Percentiles rank a stretch among this genome's conserved stretches.
Conservation (phyloP, 2,329 filamentous ascomycete species). For the Aspergillus viridinutans region DNA sequence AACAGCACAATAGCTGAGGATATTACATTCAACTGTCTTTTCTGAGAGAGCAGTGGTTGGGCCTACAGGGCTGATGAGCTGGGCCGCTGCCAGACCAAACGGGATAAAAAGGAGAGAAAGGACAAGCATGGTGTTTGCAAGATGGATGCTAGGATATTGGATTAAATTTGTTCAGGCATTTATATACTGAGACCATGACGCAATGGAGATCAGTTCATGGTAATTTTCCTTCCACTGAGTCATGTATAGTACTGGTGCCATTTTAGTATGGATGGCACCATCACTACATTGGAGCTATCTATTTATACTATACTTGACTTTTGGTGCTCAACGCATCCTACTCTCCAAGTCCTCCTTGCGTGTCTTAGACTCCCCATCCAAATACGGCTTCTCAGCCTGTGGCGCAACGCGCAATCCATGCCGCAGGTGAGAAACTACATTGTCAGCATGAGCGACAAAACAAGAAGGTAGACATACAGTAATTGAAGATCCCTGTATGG, state of each 20-base stretch:
- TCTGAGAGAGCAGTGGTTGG: slow-evolving; percentile 22
- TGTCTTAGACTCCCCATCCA: slow-evolving; percentile 2
- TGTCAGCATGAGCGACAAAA: too few species aligned
- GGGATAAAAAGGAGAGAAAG: background rate
- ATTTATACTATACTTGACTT: too few species aligned
- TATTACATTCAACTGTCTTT: slow-evolving; percentile 28
- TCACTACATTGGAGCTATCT: too few species aligned
- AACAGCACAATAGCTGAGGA: slow-evolving; percentile 29
- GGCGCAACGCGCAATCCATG: slow-evolving; percentile 5
- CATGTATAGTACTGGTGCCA: too few species aligned
- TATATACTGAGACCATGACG: too few species aligned
- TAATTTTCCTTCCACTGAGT: too few species aligned
- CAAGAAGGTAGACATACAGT: background rate
- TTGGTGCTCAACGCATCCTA: background rate
- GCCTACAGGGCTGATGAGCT: slow-evolving; percentile 23
- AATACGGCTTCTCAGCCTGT: slow-evolving; percentile 4
- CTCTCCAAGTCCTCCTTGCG: background rate
- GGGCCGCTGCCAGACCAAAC: slow-evolving; percentile 2
- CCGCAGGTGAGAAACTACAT: slow-evolving; percentile 2
- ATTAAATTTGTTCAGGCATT: too few species aligned
- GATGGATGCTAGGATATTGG: too few species aligned
- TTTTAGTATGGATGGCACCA: too few species aligned
- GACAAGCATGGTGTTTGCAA: background rate
- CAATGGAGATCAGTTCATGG: background rate
- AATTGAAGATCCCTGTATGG: slow-evolving; percentile 3